These are phyloP conservation scores for Aspergillus aculeatinus DNA, from an alignment of 2,329 filamentous ascomycete genomes.

Conservation along the genomic window DNA sequence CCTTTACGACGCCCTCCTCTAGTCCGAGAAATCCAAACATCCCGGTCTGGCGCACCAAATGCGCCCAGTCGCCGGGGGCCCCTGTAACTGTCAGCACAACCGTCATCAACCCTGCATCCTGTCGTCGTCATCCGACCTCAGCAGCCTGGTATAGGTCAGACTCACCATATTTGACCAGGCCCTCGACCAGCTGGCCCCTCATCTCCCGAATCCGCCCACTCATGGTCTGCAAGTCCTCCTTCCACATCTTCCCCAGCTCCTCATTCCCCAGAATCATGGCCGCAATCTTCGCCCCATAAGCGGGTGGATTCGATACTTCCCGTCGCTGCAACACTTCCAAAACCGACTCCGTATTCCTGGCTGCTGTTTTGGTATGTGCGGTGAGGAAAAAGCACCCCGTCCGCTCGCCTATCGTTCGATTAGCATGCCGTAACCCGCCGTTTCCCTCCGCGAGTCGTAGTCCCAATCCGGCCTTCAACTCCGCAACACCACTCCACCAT, in stretches of 20 bases:
- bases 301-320: constrained; percentile 91
- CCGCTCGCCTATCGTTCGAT: constrained; percentile 12
- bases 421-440: neutral
- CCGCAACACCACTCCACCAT: no score
- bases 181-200: constrained; percentile 71
- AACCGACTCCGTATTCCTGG: constrained; percentile 14
- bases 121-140: no score
- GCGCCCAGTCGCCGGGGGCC: constrained; percentile 66
- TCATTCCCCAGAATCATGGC: constrained; percentile 75
- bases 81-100: constrained; percentile 53
- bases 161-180: constrained; percentile 35
- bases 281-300: constrained; percentile 86
- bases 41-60: constrained; percentile 81
- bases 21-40: constrained; percentile 83
- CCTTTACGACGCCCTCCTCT: constrained; percentile 42
- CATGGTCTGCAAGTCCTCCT: constrained; percentile 85
- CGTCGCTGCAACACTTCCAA: constrained; percentile 44
- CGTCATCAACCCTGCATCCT: neutral
- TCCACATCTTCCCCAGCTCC: constrained; percentile 78
- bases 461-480: no score
- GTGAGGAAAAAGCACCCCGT: constrained; percentile 13
- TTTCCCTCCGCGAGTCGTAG: neutral
- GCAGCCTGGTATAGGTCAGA: neutral
- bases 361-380: neutral
- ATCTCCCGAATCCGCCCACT: constrained; percentile 87